Evolutionary conservation across 2,329 filamentous ascomycete genomes (phyloP), one percentile per base, ranked within the genome.

Genomic region (Colletotrichum theobromicola): DNA sequence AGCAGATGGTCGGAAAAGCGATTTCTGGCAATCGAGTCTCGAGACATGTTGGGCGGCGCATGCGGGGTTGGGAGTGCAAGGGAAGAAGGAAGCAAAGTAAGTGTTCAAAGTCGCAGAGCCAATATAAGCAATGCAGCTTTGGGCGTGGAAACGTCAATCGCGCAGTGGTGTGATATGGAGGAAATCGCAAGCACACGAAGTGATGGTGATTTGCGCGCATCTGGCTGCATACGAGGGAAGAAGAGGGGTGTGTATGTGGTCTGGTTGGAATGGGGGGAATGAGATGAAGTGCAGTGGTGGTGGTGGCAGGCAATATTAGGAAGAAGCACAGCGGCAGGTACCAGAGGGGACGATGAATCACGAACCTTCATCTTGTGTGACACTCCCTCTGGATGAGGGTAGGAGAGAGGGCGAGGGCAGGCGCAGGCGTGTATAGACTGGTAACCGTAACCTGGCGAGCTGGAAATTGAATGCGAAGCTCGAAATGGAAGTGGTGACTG

Each of bases 1-100:
- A 89, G 87, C 50, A 74, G 16, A 46, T 74, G 62, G 34, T 74
- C 72, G 46, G 72, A 74, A 62, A 74, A 61, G 24, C 72, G 72
- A 63, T 72, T 58, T 67, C 79, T 73, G 63, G 73, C 30, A 26
- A 74, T 62, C 24, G 69, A 72, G 28, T 70, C 70, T 66, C 65
- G 74, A 60, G 66, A 55, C 70, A 75, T 70, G 55, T 61, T 76
- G 57, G 28, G 18, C 28, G 8, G 74, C 68, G 75, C 75, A 77
- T 67, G 64, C 60, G 67, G 58, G 62, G 71, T 76, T 64, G 64
- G 64, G 73, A 72, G 72, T 71, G 42, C 32, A 46, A 72, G 63
- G 50, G 71, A 58, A 72, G 68, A 69, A 70, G 71, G 71, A 77
- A 61, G 66, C 24, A 34, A 21, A 57, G 70, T 73, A 61, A 24